Conservation (phyloP, 2,329 filamentous ascomycete species). For the Cladosporium sphaerospermum region DNA sequence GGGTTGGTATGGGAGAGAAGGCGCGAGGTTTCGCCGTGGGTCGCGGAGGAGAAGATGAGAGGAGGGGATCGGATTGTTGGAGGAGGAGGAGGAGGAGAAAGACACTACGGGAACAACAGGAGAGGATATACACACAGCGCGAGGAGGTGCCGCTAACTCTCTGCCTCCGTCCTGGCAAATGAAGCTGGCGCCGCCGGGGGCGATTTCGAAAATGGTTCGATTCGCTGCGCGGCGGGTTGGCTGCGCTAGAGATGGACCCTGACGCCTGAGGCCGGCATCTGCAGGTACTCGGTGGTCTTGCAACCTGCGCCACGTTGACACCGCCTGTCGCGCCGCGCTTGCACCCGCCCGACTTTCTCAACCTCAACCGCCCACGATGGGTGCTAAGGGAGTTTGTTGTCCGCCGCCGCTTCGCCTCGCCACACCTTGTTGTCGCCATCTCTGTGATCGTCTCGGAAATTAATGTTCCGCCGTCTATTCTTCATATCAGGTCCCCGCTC, state of each 20-base stretch:
- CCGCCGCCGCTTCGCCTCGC: too few relatives aligned
- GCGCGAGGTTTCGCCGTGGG: constrained; percentile 9
- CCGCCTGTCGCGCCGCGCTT: constrained; percentile 1
- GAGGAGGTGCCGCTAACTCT: too few relatives aligned
- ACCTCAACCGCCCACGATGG: background rate
- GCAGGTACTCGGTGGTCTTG: background rate
- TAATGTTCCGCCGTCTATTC: too few relatives aligned
- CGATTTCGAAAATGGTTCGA: constrained; percentile 2
- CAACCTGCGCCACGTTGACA: constrained; percentile 1
- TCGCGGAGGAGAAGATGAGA: background rate
- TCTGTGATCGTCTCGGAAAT: too few relatives aligned
- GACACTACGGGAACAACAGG: background rate
- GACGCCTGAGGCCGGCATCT: background rate
- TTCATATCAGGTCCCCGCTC: too few relatives aligned
- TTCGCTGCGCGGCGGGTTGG: background rate
- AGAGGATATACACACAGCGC: background rate
- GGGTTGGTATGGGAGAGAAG: constrained; percentile 7
- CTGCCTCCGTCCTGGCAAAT: background rate
- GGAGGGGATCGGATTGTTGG: too few relatives aligned
- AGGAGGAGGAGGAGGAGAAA: background rate
- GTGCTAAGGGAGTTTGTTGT: too few relatives aligned
- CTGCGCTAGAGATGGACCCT: constrained; percentile 5
- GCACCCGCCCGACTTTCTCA: background rate
- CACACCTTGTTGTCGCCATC: too few relatives aligned
- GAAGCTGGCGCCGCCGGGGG: background rate